Evolutionary conservation across 2,329 filamentous ascomycete species (phyloP).

Genomic region (Fusarium zealandicum): DNA sequence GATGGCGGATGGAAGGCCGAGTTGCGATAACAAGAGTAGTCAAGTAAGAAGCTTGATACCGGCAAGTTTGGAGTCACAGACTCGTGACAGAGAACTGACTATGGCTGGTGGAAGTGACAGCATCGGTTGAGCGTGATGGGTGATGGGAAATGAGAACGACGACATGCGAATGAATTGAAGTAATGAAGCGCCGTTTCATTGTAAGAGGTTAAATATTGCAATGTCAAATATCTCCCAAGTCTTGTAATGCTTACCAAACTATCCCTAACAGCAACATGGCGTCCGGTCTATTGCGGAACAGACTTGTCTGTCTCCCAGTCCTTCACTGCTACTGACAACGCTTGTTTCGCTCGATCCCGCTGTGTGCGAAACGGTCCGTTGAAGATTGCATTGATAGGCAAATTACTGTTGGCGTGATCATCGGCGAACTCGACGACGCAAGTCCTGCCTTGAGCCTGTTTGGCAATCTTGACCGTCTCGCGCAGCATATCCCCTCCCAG

Average conservation of each 20-base stretch:
- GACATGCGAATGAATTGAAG: not conserved
- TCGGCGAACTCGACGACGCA: slow-evolving; percentile 71
- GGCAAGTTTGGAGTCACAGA: too few species aligned
- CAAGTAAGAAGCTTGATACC: too few species aligned
- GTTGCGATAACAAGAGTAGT: slow-evolving; percentile 19
- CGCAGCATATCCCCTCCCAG: slow-evolving; percentile 76
- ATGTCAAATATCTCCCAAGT: not conserved
- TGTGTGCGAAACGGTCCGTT: slow-evolving; percentile 63
- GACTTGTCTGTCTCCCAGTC: slow-evolving; percentile 25
- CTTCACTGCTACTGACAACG: slow-evolving; percentile 47
- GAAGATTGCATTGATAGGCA: slow-evolving; percentile 65
- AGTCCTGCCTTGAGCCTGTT: slow-evolving; percentile 67
- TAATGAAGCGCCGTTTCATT: not conserved
- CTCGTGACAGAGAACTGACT: too few species aligned
- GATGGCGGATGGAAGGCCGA: slow-evolving; percentile 63
- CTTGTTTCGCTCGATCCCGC: slow-evolving; percentile 61
- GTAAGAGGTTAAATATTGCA: not conserved
- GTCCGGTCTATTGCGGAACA: not conserved
- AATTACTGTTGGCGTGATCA: slow-evolving; percentile 76
- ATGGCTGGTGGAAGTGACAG: too few species aligned
- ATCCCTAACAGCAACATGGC: not conserved
- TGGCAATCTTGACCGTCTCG: slow-evolving; percentile 71
- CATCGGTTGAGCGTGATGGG: not conserved
- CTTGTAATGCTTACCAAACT: not conserved
- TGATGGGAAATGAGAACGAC: not conserved